Evolutionary conservation across 139 green algal species (phyloP).

Genomic region (Dunaliella sp.): DNA sequence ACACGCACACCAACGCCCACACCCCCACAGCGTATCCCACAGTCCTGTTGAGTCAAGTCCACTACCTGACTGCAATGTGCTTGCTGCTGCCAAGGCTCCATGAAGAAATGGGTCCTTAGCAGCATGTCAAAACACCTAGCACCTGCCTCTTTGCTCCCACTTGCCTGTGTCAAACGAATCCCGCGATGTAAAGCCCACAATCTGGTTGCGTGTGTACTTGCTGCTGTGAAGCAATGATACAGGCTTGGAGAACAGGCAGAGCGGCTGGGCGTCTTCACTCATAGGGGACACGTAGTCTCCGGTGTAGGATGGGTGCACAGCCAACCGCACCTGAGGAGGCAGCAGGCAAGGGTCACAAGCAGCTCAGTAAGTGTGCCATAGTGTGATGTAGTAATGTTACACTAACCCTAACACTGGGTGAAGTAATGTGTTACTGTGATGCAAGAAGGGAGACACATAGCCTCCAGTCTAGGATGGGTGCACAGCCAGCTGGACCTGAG

Average conservation of each 20-base stretch:
- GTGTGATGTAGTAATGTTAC: slow-evolving; percentile 11
- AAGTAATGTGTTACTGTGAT: too few species aligned
- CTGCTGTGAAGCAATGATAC: slow-evolving; percentile 35
- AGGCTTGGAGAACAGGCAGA: slow-evolving; percentile 53
- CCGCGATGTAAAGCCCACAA: slow-evolving; percentile 46
- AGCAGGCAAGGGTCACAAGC: too few species aligned
- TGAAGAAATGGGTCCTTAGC: too few species aligned
- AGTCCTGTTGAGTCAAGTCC: too few species aligned
- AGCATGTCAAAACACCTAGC: too few species aligned
- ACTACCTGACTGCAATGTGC: too few species aligned
- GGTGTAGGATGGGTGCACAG: slow-evolving; percentile 13
- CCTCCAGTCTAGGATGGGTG: neutral
- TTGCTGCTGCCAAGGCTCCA: too few species aligned
- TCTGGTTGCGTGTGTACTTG: slow-evolving; percentile 50
- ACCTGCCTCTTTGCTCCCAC: too few species aligned
- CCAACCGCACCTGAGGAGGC: slow-evolving; percentile 26
- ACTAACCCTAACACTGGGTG: neutral
- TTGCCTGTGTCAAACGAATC: slow-evolving; percentile 42
- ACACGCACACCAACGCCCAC: too few species aligned
- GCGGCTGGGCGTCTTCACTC: slow-evolving; percentile 14
- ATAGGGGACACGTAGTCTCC: neutral
- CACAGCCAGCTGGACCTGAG: slow-evolving; percentile 23
- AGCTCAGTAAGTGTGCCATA: slow-evolving; percentile 18
- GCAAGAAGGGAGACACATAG: neutral
- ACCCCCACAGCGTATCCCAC: too few species aligned